phyloP scores from a whole-genome alignment of 108 stramenopile genomes.

The Poteriospumella lacustris region DNA sequence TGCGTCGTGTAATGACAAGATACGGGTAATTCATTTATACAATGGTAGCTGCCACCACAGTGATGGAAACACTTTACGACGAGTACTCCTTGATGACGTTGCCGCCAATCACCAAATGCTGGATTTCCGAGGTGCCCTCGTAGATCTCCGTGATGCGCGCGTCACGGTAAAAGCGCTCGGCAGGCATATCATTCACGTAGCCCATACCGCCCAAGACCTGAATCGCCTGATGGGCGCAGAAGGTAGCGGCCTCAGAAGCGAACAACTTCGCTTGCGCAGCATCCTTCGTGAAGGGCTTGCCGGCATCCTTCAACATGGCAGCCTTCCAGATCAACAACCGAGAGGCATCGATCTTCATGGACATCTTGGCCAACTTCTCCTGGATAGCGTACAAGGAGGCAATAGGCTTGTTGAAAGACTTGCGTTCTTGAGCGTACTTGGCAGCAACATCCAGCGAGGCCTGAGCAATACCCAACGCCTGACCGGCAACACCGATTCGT shows the following conservation, averaged over 20 bases:
- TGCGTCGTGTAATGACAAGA: too few relatives aligned
- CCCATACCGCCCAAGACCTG: constrained; percentile 91
- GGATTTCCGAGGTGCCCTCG: constrained; percentile 89
- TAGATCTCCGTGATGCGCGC: constrained; percentile 97
- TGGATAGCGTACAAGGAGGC: constrained; percentile 84
- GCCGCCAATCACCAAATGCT: constrained; percentile 86
- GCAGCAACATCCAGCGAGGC: constrained; percentile 88
- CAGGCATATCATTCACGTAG: constrained; percentile 94
- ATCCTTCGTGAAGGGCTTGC: constrained; percentile 72
- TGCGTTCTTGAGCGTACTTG: constrained; percentile 80
- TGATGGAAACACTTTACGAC: too few relatives aligned
- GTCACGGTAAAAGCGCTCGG: constrained; percentile 90
- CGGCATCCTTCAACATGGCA: constrained; percentile 74
- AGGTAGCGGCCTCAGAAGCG: constrained; percentile 88
- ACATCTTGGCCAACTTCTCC: constrained; percentile 78
- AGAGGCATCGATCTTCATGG: constrained; percentile 72
- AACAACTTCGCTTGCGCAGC: constrained; percentile 94
- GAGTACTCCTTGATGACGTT: constrained; percentile 83
- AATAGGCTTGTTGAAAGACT: constrained; percentile 91
- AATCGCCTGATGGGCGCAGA: constrained; percentile 87
- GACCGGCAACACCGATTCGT: constrained; percentile 90
- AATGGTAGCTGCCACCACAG: too few relatives aligned
- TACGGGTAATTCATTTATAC: too few relatives aligned
- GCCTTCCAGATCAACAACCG: constrained; percentile 91
- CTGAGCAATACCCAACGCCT: constrained; percentile 84